phyloP scores from a whole-genome alignment of 768 basidiomycete species.

The Rhodotorula kratochvilovae region DNA sequence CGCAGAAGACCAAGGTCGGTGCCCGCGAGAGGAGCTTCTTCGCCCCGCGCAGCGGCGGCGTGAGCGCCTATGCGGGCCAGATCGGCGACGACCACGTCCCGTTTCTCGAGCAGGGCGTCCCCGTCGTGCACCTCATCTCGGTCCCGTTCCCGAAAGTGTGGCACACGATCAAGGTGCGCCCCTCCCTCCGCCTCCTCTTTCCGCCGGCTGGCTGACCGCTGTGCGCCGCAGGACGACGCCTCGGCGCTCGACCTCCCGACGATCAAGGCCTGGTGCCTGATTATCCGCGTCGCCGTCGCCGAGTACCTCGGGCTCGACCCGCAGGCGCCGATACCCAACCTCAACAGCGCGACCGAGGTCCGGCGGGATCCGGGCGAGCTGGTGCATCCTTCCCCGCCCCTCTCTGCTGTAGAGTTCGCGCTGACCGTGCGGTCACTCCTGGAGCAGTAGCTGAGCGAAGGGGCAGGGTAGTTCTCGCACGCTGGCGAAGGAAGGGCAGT shows the following conservation, averaged over 20 bases:
- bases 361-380: slow-evolving; percentile 2
- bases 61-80: slow-evolving; percentile 47
- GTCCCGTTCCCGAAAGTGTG: slow-evolving; percentile 84
- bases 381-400: not conserved
- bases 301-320: slow-evolving; percentile 68
- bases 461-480: not conserved
- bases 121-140: slow-evolving; percentile 81
- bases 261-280: slow-evolving; percentile 80
- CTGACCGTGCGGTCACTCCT: no score
- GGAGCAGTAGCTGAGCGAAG: not conserved
- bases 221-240: slow-evolving; percentile 69
- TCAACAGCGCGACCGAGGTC: not conserved
- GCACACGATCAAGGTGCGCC: slow-evolving; percentile 69
- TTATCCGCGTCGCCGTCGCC: slow-evolving; percentile 77
- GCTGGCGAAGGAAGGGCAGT: no score
- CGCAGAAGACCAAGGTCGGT: slow-evolving; percentile 31
- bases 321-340: not conserved
- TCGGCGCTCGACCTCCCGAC: slow-evolving; percentile 77
- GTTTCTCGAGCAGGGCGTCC: slow-evolving; percentile 76
- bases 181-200: not conserved
- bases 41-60: slow-evolving; percentile 51
- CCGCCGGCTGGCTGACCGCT: not conserved
- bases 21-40: slow-evolving; percentile 59
- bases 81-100: slow-evolving; percentile 87
- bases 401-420: no score